Percentiles rank a stretch among this genome's conserved stretches.
phyloP scores from a whole-genome alignment of 129 eudicot genomes.

The Heracleum sosnowskyi region DNA sequence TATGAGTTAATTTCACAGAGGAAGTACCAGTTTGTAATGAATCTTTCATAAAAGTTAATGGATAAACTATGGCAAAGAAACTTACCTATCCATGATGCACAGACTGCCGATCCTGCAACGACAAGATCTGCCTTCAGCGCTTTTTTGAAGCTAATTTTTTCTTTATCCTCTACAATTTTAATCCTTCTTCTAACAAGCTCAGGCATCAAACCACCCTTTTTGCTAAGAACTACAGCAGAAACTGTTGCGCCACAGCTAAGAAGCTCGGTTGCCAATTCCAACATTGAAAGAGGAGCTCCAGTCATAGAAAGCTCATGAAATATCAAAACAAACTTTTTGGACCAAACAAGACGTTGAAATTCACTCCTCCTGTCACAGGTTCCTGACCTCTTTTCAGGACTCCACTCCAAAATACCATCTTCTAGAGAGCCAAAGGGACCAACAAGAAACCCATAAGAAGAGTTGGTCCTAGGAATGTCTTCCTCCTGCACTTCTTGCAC shows the following conservation, averaged over 20 bases:
- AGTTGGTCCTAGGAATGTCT: slow-evolving; percentile 58
- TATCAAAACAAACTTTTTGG: slow-evolving; percentile 71
- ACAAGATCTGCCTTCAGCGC: slow-evolving; percentile 95
- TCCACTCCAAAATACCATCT: slow-evolving; percentile 78
- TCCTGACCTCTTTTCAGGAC: slow-evolving; percentile 77
- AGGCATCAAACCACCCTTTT: slow-evolving; percentile 79
- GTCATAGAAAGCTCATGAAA: slow-evolving; percentile 97
- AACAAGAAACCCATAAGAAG: slow-evolving; percentile 71
- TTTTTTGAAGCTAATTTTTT: slow-evolving; percentile 70
- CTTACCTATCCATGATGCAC: slow-evolving; percentile 98
- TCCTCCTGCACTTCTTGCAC: slow-evolving; percentile 46
- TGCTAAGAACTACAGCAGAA: slow-evolving; percentile 77
- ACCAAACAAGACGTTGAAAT: slow-evolving; percentile 94
- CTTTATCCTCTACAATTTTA: slow-evolving; percentile 81
- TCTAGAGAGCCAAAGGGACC: slow-evolving; percentile 91
- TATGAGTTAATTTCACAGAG: not conserved
- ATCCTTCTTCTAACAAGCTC: slow-evolving; percentile 80
- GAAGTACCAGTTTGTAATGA: not conserved
- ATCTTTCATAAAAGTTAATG: not conserved
- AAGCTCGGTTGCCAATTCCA: slow-evolving; percentile 95
- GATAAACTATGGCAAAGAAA: not conserved
- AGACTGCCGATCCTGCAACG: slow-evolving; percentile 94
- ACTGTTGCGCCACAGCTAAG: slow-evolving; percentile 97
- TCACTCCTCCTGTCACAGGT: slow-evolving; percentile 88
- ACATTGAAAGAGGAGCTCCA: slow-evolving; percentile 97